These are phyloP conservation scores for Vitis riparia DNA, from an alignment of 164 flowering plant species.

Conservation along the genomic window DNA sequence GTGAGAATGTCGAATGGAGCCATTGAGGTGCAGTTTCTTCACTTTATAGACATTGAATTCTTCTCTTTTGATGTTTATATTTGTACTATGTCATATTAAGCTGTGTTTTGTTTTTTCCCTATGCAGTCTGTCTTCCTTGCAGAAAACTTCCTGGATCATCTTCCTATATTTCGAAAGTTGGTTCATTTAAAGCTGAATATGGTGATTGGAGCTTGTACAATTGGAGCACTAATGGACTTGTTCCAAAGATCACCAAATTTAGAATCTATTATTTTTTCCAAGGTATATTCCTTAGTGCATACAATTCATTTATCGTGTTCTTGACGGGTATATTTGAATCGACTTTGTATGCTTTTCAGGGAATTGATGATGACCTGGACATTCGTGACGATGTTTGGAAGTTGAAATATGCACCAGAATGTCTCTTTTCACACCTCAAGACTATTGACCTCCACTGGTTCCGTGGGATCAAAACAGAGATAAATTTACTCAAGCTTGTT, in stretches of 20 bases:
- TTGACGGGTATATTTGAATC: neutral
- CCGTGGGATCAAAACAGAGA: slow-evolving; percentile 1
- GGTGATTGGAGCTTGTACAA: neutral
- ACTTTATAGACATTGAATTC: neutral
- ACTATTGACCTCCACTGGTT: neutral
- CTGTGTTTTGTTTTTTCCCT: neutral
- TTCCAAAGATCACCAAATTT: neutral
- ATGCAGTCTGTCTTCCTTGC: neutral
- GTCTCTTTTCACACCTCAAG: slow-evolving; percentile 1
- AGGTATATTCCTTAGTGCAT: neutral
- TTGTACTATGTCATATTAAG: neutral
- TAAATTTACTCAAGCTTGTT: neutral
- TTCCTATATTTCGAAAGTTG: neutral
- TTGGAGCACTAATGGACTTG: neutral
- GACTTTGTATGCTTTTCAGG: neutral
- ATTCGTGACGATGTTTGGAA: neutral
- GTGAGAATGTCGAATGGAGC: neutral
- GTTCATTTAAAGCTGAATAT: slow-evolving; percentile 3
- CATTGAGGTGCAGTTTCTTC: slow-evolving; percentile 3
- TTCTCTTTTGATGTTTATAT: neutral
- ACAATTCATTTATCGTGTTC: neutral
- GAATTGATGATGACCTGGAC: too few relatives aligned
- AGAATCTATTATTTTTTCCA: slow-evolving; percentile 3
- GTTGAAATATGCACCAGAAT: neutral
- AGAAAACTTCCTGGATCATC: neutral